phyloP scores from a whole-genome alignment of 148 eudicot genomes.

The Camellia japonica region DNA sequence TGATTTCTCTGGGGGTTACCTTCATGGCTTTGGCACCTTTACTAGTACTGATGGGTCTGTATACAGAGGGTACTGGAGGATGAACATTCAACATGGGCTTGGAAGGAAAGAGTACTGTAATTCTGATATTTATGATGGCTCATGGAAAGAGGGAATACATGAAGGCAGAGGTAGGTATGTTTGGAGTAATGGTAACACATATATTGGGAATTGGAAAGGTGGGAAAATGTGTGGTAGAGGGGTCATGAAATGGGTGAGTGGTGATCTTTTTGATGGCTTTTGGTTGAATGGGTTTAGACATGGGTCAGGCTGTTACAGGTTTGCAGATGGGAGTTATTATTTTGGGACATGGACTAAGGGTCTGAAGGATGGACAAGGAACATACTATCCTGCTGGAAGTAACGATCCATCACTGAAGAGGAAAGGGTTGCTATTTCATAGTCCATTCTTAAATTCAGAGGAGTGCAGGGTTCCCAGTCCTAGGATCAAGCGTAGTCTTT shows the following conservation, averaged over 20 bases:
- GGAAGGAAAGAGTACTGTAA: conserved; percentile 74
- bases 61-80: conserved; percentile 78
- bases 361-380: conserved; percentile 87
- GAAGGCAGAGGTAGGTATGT: conserved; percentile 83
- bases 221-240: conserved; percentile 90
- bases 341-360: conserved; percentile 91
- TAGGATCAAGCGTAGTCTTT: conserved; percentile 46
- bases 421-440: conserved; percentile 35
- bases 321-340: conserved; percentile 77
- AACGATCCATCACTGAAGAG: conserved; percentile 47
- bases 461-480: conserved; percentile 31
- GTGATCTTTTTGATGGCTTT: conserved; percentile 84
- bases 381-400: conserved; percentile 78
- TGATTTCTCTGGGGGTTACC: conserved; percentile 84
- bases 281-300: conserved; percentile 85
- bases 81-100: conserved; percentile 81
- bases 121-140: conserved; percentile 79
- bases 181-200: conserved; percentile 70
- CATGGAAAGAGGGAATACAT: conserved; percentile 86
- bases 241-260: conserved; percentile 82
- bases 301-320: conserved; percentile 79
- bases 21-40: conserved; percentile 77
- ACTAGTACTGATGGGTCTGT: conserved; percentile 50
- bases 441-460: conserved; percentile 34
- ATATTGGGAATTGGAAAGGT: conserved; percentile 79